These are phyloP conservation scores for Xenosphaeropsis pyriputrescens DNA, from an alignment of 2,329 filamentous ascomycete species.

Conservation along the genomic window DNA sequence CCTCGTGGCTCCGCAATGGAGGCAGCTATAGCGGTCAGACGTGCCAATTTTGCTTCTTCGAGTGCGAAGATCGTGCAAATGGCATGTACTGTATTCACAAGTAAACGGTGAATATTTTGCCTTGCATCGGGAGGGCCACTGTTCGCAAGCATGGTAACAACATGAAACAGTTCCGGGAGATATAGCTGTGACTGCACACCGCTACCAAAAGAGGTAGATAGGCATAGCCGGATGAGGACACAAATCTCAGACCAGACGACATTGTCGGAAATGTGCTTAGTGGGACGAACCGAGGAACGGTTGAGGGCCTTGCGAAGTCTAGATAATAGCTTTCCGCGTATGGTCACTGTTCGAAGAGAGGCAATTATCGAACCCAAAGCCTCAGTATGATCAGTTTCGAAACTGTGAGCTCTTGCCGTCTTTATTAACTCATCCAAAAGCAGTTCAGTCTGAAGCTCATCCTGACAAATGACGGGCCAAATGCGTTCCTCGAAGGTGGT, in stretches of 20 bases:
- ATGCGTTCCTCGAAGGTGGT: slow-evolving; percentile 49
- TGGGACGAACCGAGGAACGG: slow-evolving; percentile 51
- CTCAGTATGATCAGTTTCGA: slow-evolving; percentile 43
- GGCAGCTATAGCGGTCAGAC: slow-evolving; percentile 36
- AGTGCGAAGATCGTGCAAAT: slow-evolving; percentile 50
- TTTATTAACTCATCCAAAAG: slow-evolving; percentile 55
- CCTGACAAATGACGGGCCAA: slow-evolving; percentile 48
- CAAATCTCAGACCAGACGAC: slow-evolving; percentile 57
- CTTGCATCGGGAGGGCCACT: slow-evolving; percentile 43
- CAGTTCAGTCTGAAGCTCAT: slow-evolving; percentile 51
- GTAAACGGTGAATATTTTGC: slow-evolving; percentile 42
- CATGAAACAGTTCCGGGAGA: slow-evolving; percentile 54
- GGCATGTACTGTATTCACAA: slow-evolving; percentile 54
- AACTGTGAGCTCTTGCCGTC: slow-evolving; percentile 40
- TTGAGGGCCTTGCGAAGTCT: slow-evolving; percentile 53
- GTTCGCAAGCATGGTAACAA: slow-evolving; percentile 57
- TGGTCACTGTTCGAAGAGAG: slow-evolving; percentile 48
- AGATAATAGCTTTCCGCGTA: slow-evolving; percentile 50
- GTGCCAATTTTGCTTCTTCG: slow-evolving; percentile 33
- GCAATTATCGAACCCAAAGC: slow-evolving; percentile 46
- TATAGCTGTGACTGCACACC: slow-evolving; percentile 54
- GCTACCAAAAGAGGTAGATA: slow-evolving; percentile 53
- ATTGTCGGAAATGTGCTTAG: slow-evolving; percentile 49
- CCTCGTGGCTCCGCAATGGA: slow-evolving; percentile 43
- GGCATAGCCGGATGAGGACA: slow-evolving; percentile 48